Conservation (phyloP, 371 early-diverging fungal species). For the Haplosporangium sp. region DNA sequence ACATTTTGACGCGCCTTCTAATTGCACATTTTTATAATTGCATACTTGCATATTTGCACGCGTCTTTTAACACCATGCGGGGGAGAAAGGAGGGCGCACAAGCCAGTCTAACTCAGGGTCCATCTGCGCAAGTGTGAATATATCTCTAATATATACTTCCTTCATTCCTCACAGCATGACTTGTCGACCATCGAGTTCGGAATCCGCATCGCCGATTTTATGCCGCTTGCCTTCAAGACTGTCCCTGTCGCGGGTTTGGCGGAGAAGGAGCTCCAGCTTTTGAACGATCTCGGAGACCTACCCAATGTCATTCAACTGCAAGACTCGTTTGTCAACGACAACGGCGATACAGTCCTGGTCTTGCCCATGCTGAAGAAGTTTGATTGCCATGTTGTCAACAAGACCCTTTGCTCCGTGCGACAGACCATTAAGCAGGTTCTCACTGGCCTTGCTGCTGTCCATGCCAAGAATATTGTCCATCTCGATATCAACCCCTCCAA, state of each 20-base stretch:
- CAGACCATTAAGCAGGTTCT: slow-evolving; percentile 59
- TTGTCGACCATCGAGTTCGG: slow-evolving; percentile 66
- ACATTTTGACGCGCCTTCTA: not conserved
- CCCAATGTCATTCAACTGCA: slow-evolving; percentile 64
- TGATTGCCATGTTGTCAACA: slow-evolving; percentile 46
- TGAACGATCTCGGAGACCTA: slow-evolving; percentile 54
- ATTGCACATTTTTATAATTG: not conserved
- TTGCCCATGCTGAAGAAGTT: slow-evolving; percentile 62
- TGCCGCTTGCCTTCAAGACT: slow-evolving; percentile 72
- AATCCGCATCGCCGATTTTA: slow-evolving; percentile 63
- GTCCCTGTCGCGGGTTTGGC: slow-evolving; percentile 61
- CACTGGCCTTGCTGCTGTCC: slow-evolving; percentile 60
- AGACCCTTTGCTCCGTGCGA: slow-evolving; percentile 46
- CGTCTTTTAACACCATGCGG: not conserved
- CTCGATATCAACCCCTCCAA: slow-evolving; percentile 75
- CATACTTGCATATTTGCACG: not conserved
- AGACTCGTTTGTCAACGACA: slow-evolving; percentile 67
- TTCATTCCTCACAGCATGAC: slow-evolving; percentile 27
- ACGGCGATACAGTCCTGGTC: slow-evolving; percentile 64
- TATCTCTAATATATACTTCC: not conserved
- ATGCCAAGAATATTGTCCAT: slow-evolving; percentile 68
- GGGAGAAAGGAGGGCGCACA: slow-evolving; percentile 13
- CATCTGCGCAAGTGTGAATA: not conserved
- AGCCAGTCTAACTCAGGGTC: slow-evolving; percentile 14
- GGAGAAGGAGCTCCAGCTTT: slow-evolving; percentile 63